A percentile compares a stretch with the other conserved stretches of the same genome.
Conservation (phyloP, 495 filamentous ascomycete genomes). For the Chaetomidium leptoderma region DNA sequence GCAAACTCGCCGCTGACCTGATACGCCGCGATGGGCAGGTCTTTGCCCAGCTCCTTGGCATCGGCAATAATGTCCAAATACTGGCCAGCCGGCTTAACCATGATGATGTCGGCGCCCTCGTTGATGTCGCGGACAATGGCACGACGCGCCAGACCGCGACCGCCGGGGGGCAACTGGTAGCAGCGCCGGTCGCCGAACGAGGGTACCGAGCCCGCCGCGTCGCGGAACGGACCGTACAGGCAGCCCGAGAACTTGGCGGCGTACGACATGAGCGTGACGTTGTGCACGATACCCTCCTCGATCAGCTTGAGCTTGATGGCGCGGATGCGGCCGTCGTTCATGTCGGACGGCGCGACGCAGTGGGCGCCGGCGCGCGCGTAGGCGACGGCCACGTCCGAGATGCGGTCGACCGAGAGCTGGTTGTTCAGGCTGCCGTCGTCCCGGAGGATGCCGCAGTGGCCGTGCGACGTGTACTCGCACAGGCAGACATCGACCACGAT, state of each 20-base stretch:
- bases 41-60: slow-evolving; percentile 84
- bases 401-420: slow-evolving; percentile 81
- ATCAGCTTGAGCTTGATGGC: slow-evolving; percentile 97
- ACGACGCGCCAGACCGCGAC: slow-evolving; percentile 85
- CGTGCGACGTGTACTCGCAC: slow-evolving; percentile 98
- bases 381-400: slow-evolving; percentile 86
- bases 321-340: slow-evolving; percentile 96
- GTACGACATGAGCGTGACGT: slow-evolving; percentile 91
- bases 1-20: slow-evolving; percentile 96
- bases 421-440: slow-evolving; percentile 94
- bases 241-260: slow-evolving; percentile 95
- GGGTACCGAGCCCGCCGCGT: slow-evolving; percentile 87
- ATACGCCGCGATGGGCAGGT: slow-evolving; percentile 90
- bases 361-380: slow-evolving; percentile 93
- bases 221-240: slow-evolving; percentile 94
- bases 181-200: slow-evolving; percentile 92
- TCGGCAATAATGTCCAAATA: slow-evolving; percentile 96
- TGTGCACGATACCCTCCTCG: slow-evolving; percentile 83
- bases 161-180: slow-evolving; percentile 92
- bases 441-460: slow-evolving; percentile 91
- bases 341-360: slow-evolving; percentile 94
- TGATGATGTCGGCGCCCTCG: slow-evolving; percentile 96
- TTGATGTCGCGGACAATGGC: slow-evolving; percentile 85
- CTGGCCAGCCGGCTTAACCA: slow-evolving; percentile 94
- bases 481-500: slow-evolving; percentile 91